Conservation (phyloP, 768 basidiomycete genomes). For the Suillus ampliporus region DNA sequence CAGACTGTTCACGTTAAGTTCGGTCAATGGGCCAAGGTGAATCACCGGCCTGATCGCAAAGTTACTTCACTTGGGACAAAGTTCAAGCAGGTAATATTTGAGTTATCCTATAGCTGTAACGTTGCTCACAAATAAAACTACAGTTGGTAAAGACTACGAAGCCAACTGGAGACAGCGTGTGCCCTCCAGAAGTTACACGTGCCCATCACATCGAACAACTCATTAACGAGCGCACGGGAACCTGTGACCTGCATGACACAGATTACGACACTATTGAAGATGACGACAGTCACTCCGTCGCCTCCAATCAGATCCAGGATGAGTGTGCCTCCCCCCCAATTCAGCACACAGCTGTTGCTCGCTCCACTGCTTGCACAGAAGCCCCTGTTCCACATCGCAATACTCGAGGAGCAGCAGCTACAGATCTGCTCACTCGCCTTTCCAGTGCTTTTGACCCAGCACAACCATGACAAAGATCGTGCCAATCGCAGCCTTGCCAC, state of each 20-base stretch:
- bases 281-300: background rate
- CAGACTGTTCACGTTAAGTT: background rate
- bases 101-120: background rate
- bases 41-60: background rate
- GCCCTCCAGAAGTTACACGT: slow-evolving; percentile 25
- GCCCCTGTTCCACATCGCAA: slow-evolving; percentile 14
- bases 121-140: background rate
- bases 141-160: slow-evolving; percentile 29
- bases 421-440: slow-evolving; percentile 27
- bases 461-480: slow-evolving; percentile 28
- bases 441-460: slow-evolving; percentile 32
- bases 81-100: slow-evolving; percentile 27
- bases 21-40: slow-evolving; percentile 8
- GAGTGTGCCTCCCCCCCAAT: background rate
- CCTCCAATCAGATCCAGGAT: background rate
- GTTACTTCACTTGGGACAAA: slow-evolving; percentile 24
- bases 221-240: slow-evolving; percentile 28
- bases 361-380: slow-evolving; percentile 2
- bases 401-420: slow-evolving; percentile 14
- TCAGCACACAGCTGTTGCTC: slow-evolving; percentile 12
- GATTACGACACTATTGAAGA: slow-evolving; percentile 14
- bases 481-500: slow-evolving; percentile 26
- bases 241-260: slow-evolving; percentile 25
- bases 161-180: slow-evolving; percentile 29
- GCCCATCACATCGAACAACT: slow-evolving; percentile 34